A percentile compares a stretch with the other conserved stretches of the same genome.
Conservation (phyloP, 2,329 filamentous ascomycete genomes). For the Fusarium floridanum region DNA sequence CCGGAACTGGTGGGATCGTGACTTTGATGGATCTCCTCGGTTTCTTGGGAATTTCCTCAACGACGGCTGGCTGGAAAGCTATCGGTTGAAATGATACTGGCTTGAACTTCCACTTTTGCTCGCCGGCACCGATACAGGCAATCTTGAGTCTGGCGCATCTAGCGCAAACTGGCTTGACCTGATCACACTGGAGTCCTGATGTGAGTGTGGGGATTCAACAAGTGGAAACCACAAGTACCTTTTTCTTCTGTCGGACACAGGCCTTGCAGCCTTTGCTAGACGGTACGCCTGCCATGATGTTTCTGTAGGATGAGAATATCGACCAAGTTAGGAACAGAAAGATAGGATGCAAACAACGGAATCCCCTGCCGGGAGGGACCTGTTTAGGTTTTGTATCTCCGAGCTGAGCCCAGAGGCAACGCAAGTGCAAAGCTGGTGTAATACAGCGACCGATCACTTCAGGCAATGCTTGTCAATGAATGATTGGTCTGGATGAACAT, state of each 20-base stretch:
- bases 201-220: neutral
- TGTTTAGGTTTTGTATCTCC: neutral
- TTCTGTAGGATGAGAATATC: neutral
- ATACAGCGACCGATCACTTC: neutral
- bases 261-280: constrained; percentile 62
- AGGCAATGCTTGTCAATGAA: neutral
- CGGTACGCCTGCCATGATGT: constrained; percentile 63
- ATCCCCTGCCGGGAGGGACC: neutral
- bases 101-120: constrained; percentile 63
- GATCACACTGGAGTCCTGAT: constrained; percentile 57
- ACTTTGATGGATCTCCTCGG: neutral
- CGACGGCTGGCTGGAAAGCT: neutral
- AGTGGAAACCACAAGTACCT: constrained; percentile 50
- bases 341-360: neutral
- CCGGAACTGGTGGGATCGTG: neutral
- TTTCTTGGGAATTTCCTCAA: neutral
- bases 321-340: neutral
- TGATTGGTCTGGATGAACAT: neutral
- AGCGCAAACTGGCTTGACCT: constrained; percentile 57
- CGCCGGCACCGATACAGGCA: constrained; percentile 59
- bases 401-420: neutral
- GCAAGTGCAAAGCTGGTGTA: neutral
- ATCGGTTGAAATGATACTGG: constrained; percentile 43
- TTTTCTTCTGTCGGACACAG: constrained; percentile 66
- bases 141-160: constrained; percentile 60